Evolutionary conservation across 306 rosid genomes (phyloP).

Genomic region (Lagenaria siceraria): DNA sequence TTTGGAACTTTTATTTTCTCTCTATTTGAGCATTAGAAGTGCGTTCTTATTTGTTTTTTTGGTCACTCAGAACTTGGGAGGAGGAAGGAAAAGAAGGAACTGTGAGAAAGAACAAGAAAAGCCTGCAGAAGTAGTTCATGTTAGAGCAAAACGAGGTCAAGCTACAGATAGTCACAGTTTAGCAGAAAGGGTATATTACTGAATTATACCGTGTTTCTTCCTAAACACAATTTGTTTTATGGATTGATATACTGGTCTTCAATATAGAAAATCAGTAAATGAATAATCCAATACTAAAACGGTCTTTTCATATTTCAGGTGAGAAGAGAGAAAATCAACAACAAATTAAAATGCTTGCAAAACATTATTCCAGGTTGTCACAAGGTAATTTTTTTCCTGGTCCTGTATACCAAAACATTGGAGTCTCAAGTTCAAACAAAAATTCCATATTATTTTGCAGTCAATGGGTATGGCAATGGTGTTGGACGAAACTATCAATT

Average conservation of each 20-base stretch:
- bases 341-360: slow-evolving; percentile 19
- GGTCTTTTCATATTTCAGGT: slow-evolving; percentile 12
- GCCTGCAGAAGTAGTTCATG: slow-evolving; percentile 19
- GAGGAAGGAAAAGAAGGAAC: slow-evolving; percentile 11
- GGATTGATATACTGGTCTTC: not conserved
- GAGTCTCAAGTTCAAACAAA: not conserved
- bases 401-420: not conserved
- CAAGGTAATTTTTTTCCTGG: slow-evolving; percentile 2
- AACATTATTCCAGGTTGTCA: slow-evolving; percentile 26
- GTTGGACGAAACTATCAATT: slow-evolving; percentile 33
- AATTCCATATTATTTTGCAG: not conserved
- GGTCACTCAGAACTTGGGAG: slow-evolving; percentile 10
- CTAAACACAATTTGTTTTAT: not conserved
- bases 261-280: not conserved
- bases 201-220: not conserved
- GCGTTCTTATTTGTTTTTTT: not conserved
- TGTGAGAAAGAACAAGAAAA: slow-evolving; percentile 12
- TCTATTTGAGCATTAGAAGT: not conserved
- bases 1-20: not conserved
- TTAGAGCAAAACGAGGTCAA: slow-evolving; percentile 29
- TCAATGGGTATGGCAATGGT: slow-evolving; percentile 20
- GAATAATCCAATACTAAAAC: not conserved
- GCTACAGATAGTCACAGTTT: slow-evolving; percentile 30
- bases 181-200: slow-evolving; percentile 23
- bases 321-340: slow-evolving; percentile 24